These are phyloP conservation scores for Claviceps paspali DNA, from an alignment of 2,329 filamentous ascomycete genomes.

Conservation along the genomic window DNA sequence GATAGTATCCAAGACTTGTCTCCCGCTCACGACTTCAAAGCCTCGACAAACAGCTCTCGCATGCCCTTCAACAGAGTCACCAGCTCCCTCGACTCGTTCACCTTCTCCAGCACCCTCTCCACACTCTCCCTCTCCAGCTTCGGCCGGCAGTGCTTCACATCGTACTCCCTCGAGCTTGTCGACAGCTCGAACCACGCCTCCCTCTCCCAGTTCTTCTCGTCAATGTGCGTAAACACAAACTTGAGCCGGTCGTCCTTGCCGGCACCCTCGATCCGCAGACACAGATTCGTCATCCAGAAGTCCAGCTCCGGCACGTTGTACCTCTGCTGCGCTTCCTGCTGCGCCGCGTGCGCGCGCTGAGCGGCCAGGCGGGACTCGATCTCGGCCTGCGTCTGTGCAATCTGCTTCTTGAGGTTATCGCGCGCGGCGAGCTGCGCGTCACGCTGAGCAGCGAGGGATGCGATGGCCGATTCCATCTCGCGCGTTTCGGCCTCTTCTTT, in stretches of 20 bases:
- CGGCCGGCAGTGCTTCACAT: conserved; percentile 65
- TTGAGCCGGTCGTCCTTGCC: conserved; percentile 73
- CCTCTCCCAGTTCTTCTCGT: conserved; percentile 73
- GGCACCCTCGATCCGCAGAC: conserved; percentile 77
- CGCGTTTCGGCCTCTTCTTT: conserved; percentile 64
- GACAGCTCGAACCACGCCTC: conserved; percentile 91
- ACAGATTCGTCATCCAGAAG: conserved; percentile 89
- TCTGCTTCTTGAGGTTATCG: conserved; percentile 43
- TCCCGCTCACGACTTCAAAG: conserved; percentile 35
- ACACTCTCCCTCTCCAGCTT: conserved; percentile 68
- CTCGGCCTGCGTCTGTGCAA: conserved; percentile 51
- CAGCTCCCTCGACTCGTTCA: conserved; percentile 70
- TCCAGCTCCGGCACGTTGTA: conserved; percentile 88
- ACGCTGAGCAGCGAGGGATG: conserved; percentile 41
- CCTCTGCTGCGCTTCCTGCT: conserved; percentile 68
- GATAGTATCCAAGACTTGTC: too few relatives aligned
- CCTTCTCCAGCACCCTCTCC: conserved; percentile 57
- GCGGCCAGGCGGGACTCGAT: conserved; percentile 57
- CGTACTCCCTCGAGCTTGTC: conserved; percentile 69
- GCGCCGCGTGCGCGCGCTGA: conserved; percentile 54
- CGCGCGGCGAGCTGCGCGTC: conserved; percentile 43
- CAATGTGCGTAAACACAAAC: conserved; percentile 76
- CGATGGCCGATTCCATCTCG: conserved; percentile 55
- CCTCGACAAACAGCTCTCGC: conserved; percentile 61
- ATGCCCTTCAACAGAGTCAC: conserved; percentile 64